Evolutionary conservation across 1,284 basidiomycete genomes (phyloP).

Genomic region (Pholiota adiposa): DNA sequence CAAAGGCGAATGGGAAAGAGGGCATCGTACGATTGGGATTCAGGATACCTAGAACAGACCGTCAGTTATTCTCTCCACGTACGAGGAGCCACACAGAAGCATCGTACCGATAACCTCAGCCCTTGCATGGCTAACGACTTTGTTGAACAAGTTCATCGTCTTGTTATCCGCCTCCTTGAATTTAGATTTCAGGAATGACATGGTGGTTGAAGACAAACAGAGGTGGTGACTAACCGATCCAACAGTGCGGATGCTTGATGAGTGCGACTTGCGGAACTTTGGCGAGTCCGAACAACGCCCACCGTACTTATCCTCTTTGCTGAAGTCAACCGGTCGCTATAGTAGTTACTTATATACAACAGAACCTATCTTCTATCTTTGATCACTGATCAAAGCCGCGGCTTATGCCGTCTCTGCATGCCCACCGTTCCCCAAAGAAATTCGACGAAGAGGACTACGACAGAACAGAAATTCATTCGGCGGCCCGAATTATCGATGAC

Average conservation of each 20-base stretch:
- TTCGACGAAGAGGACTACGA: too few relatives aligned
- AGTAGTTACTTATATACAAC: not conserved
- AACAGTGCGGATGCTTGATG: not conserved
- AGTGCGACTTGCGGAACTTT: not conserved
- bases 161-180: conserved; percentile 9
- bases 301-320: not conserved
- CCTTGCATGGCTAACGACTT: conserved; percentile 52
- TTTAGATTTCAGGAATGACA: conserved; percentile 11
- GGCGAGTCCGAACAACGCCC: not conserved
- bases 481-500: too few relatives aligned
- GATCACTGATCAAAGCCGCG: not conserved
- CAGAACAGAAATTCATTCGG: too few relatives aligned
- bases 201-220: not conserved
- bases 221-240: not conserved
- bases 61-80: conserved; percentile 1
- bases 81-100: not conserved
- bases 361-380: too few relatives aligned
- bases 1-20: not conserved
- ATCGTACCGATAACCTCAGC: conserved; percentile 52
- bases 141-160: conserved; percentile 31
- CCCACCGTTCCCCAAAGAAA: too few relatives aligned
- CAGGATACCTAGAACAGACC: conserved; percentile 47
- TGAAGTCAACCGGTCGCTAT: not conserved
- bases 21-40: conserved; percentile 60
- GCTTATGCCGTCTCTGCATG: not conserved